Evolutionary conservation across 140 eudicot genomes (phyloP), one percentile per base, ranked within the genome.

Genomic region (Flaveria floridana): DNA sequence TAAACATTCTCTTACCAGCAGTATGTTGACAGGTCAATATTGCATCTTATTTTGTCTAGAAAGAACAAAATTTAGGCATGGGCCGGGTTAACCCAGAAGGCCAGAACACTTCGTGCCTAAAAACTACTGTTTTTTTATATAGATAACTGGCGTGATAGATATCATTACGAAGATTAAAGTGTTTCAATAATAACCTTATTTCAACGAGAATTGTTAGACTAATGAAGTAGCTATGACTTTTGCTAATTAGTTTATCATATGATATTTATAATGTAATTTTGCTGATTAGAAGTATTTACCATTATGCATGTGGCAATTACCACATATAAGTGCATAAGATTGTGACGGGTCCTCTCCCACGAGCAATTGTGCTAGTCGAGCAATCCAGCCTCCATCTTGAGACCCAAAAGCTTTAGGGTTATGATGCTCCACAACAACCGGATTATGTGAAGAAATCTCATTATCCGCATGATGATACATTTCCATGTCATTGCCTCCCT

Each of bases 291-390:
- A 30, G 0, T 53, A 76, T 82, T 81, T 70, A 92, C 98, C 96
- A 71, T 92, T 92, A 85, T 92, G 98, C 92, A 92, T 89, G 84
- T 87, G 92, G 70, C 98, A 92, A 82, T 84, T 88, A 25, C 98
- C 92, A 53, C 98, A 92, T 61, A 92, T 92, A 56, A 92, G 95
- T 28, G 98, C 98, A 75, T 84, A 92, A 69, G 95, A 89, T 65
- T 92, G 95, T 50, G 96, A 76, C n/a, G 98, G 95, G 63, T 92
- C 98, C 87, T 90, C 98, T 59, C 98, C 98, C 42, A 92, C 98
- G 64, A 92, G 98, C 79, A 92, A 83, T 39, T 94, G 93, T 11
- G 96, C 98, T 64, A 89, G 52, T 67, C 87, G 85, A 72, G 98
- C 92, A 76, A 92, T 64, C 98, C 98, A 92, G 26, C 98, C 95